Percentiles rank a stretch among this genome's conserved stretches.
phyloP scores from a whole-genome alignment of 2,329 filamentous ascomycete species.

The Trichoderma lentiforme region DNA sequence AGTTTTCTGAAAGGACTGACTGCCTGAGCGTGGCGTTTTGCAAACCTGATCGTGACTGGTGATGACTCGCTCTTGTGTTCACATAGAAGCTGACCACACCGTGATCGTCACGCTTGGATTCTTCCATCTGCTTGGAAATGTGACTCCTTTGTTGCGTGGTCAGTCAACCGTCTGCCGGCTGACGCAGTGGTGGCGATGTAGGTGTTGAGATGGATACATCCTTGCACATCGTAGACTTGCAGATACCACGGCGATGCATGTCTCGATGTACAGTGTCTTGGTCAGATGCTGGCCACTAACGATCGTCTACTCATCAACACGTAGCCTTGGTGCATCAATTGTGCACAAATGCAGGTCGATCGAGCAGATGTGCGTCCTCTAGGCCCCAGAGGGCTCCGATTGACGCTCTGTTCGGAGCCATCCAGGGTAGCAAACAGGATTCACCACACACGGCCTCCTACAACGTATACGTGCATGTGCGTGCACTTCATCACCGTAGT shows the following conservation, averaged over 20 bases:
- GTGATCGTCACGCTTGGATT: background rate
- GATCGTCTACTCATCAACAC: background rate
- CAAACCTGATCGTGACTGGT: background rate
- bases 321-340: background rate
- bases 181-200: slow-evolving; percentile 2
- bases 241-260: background rate
- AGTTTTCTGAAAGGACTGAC: background rate
- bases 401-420: background rate
- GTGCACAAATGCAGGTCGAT: background rate
- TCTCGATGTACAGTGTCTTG: background rate
- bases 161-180: background rate
- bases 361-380: background rate
- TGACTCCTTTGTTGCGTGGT: background rate
- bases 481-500: background rate
- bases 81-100: background rate
- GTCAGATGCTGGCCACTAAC: background rate
- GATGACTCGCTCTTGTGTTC: background rate
- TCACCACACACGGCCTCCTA: background rate
- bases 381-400: background rate
- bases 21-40: slow-evolving; percentile 3
- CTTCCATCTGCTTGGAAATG: background rate
- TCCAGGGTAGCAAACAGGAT: slow-evolving; percentile 1
- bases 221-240: background rate
- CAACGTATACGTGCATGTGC: background rate
- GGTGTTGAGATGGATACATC: background rate